phyloP scores from a whole-genome alignment of 2,329 filamentous ascomycete genomes.

The Neodidymelliopsis sp. region DNA sequence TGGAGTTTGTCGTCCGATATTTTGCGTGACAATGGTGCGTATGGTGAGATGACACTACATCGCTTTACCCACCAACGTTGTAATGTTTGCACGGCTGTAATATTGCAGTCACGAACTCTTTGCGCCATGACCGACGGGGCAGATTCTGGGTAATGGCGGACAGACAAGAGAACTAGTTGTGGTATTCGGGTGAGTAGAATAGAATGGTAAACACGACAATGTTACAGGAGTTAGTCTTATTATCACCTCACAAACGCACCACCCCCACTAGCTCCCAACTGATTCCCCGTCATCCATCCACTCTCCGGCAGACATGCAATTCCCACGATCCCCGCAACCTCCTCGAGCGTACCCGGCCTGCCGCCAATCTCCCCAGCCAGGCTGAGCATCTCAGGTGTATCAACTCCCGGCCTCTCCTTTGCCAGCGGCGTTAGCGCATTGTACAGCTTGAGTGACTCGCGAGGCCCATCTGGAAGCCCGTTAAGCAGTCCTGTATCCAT shows the following conservation, averaged over 20 bases:
- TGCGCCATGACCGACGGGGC: too few relatives aligned
- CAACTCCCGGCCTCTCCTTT: constrained; percentile 17
- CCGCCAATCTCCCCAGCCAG: constrained; percentile 62
- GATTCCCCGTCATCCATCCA: constrained; percentile 77
- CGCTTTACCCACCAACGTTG: too few relatives aligned
- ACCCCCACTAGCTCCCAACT: constrained; percentile 79
- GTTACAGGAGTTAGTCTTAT: too few relatives aligned
- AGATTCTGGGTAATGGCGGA: too few relatives aligned
- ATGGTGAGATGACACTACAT: too few relatives aligned
- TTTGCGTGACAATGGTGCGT: too few relatives aligned
- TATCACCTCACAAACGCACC: constrained; percentile 61
- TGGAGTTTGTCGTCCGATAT: too few relatives aligned
- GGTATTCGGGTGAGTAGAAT: too few relatives aligned
- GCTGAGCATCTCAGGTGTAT: constrained; percentile 64
- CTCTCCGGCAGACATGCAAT: constrained; percentile 74
- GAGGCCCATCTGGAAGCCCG: constrained; percentile 21
- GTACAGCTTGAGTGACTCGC: constrained; percentile 20
- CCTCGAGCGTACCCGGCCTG: constrained; percentile 65
- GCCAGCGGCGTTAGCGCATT: constrained; percentile 25
- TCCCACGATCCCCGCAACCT: constrained; percentile 75
- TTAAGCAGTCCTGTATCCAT: constrained; percentile 51
- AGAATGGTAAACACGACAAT: too few relatives aligned
- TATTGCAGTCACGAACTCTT: too few relatives aligned
- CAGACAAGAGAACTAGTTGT: too few relatives aligned
- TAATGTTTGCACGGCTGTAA: too few relatives aligned